These are phyloP conservation scores for Cladosporium sp. DNA, from an alignment of 2,329 filamentous ascomycete genomes.

Conservation along the genomic window DNA sequence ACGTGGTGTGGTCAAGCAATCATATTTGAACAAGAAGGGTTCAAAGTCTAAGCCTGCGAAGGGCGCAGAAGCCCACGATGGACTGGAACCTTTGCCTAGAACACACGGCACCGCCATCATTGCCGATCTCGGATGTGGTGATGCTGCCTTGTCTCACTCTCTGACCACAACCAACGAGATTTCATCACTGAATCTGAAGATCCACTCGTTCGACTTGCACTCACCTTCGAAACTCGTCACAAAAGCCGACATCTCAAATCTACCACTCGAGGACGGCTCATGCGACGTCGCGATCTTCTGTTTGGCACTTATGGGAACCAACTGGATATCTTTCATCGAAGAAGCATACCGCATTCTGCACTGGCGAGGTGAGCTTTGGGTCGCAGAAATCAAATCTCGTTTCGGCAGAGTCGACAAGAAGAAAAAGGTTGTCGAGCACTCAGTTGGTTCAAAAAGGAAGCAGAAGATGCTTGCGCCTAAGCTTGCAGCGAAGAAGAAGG, in stretches of 20 bases:
- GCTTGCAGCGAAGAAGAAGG: slow-evolving; percentile 44
- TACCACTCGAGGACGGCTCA: slow-evolving; percentile 70
- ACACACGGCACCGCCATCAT: slow-evolving; percentile 71
- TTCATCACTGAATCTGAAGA: slow-evolving; percentile 64
- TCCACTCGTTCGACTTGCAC: slow-evolving; percentile 85
- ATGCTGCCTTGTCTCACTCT: slow-evolving; percentile 72
- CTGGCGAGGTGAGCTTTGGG: slow-evolving; percentile 94
- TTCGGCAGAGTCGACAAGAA: slow-evolving; percentile 61
- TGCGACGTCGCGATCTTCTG: slow-evolving; percentile 93
- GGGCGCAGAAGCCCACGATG: slow-evolving; percentile 30
- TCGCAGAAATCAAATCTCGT: slow-evolving; percentile 92
- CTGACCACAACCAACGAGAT: slow-evolving; percentile 55
- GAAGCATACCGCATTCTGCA: slow-evolving; percentile 89
- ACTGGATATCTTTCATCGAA: slow-evolving; percentile 95
- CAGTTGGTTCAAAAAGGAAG: slow-evolving; percentile 62
- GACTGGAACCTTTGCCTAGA: slow-evolving; percentile 59
- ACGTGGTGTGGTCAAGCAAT: slow-evolving; percentile 55
- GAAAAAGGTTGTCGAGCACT: slow-evolving; percentile 58
- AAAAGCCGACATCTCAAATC: slow-evolving; percentile 78
- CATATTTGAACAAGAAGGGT: slow-evolving; percentile 28
- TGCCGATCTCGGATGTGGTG: slow-evolving; percentile 89
- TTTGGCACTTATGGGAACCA: slow-evolving; percentile 96
- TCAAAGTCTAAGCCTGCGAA: slow-evolving; percentile 38
- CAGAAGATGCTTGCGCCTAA: slow-evolving; percentile 33
- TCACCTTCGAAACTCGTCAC: slow-evolving; percentile 73